These are phyloP conservation scores for Phaeophleospora eucalypticola DNA, from an alignment of 2,329 filamentous ascomycete genomes.

Conservation along the genomic window DNA sequence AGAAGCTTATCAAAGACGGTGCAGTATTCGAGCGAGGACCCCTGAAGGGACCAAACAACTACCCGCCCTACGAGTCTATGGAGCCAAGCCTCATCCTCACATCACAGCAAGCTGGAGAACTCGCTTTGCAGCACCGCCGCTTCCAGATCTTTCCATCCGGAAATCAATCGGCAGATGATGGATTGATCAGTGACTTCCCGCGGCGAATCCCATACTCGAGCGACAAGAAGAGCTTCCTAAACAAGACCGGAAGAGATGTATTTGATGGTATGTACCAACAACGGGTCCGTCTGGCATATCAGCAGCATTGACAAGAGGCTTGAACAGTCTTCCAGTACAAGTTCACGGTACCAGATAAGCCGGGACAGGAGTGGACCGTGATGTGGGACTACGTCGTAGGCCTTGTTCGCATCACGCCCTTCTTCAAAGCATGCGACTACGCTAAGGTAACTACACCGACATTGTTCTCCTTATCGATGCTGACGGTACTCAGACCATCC, in stretches of 20 bases:
- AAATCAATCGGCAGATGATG: slow-evolving; percentile 23
- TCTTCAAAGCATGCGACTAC: slow-evolving; percentile 88
- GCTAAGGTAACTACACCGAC: slow-evolving; percentile 66
- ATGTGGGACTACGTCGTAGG: slow-evolving; percentile 98
- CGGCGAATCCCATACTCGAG: slow-evolving; percentile 88
- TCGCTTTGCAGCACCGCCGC: slow-evolving; percentile 55
- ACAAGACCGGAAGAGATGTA: slow-evolving; percentile 80
- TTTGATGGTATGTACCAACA: slow-evolving; percentile 67
- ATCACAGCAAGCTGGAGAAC: slow-evolving; percentile 36
- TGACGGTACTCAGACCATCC: slow-evolving; percentile 64
- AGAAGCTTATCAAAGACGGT: slow-evolving; percentile 63
- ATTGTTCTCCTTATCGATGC: not conserved
- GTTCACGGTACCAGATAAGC: slow-evolving; percentile 64
- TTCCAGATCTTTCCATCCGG: slow-evolving; percentile 67
- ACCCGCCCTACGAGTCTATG: slow-evolving; percentile 64
- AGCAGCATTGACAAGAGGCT: not conserved
- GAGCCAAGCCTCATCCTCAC: slow-evolving; percentile 38
- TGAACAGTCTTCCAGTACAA: slow-evolving; percentile 74
- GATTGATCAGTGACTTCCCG: slow-evolving; percentile 45
- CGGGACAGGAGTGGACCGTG: slow-evolving; percentile 59
- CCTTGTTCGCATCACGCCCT: slow-evolving; percentile 85
- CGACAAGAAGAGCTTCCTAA: slow-evolving; percentile 82
- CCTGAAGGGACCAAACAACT: slow-evolving; percentile 66
- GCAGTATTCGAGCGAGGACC: slow-evolving; percentile 59
- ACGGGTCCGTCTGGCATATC: not conserved